Evolutionary conservation across 257 asterid species (phyloP).

Genomic region (Solanum arcanum): DNA sequence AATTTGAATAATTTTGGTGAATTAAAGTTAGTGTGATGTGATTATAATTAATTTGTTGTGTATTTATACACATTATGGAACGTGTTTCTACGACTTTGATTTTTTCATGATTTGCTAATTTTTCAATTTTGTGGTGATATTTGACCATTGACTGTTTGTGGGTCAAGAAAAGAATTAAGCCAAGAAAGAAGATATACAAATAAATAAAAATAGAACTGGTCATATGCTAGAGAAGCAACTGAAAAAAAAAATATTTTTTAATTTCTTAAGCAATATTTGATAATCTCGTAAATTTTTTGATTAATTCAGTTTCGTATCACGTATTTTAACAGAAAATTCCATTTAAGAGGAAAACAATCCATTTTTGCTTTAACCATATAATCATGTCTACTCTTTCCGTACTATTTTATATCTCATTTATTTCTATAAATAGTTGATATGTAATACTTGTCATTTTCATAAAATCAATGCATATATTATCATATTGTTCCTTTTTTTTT

Average conservation of each 20-base stretch:
- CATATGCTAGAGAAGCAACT: not conserved
- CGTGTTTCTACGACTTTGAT: not conserved
- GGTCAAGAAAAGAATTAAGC: not conserved
- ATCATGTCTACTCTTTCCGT: no score
- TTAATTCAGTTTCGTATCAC: no score
- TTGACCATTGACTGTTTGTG: not conserved
- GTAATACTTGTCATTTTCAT: no score
- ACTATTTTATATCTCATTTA: fast-evolving
- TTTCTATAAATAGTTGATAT: no score
- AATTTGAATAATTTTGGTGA: not conserved
- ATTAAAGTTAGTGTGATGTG: not conserved
- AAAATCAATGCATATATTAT: no score
- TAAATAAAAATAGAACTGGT: not conserved
- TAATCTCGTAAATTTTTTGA: no score
- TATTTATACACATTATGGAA: not conserved
- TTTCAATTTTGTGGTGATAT: not conserved
- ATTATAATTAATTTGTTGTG: not conserved
- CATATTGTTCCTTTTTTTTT: no score
- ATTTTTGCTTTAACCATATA: no score
- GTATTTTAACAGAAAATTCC: no score
- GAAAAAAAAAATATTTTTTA: no score
- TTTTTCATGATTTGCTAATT: not conserved
- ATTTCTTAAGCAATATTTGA: no score
- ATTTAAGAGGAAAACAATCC: no score
- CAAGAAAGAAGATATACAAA: not conserved